Conservation (phyloP, 2,329 filamentous ascomycete genomes). For the Stemphylium lycopersici region DNA sequence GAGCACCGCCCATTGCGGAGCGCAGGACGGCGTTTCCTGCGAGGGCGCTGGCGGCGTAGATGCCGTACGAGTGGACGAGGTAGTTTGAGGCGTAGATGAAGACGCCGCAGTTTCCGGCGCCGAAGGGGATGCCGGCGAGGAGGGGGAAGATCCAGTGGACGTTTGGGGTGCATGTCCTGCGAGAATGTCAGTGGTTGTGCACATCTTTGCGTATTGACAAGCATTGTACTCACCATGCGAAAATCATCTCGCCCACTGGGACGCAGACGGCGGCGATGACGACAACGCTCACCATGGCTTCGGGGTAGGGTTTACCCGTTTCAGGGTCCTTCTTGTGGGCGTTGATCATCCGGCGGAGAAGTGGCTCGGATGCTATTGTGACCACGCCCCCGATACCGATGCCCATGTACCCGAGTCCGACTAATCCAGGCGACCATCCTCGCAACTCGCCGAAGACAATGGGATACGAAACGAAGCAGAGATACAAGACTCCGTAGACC, state of each 20-base stretch:
- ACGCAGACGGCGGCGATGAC: slow-evolving; percentile 77
- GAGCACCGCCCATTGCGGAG: slow-evolving; percentile 73
- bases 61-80: slow-evolving; percentile 76
- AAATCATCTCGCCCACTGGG: slow-evolving; percentile 81
- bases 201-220: too few species aligned
- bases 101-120: slow-evolving; percentile 74
- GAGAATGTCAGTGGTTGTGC: not conserved
- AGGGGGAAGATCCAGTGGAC: slow-evolving; percentile 86
- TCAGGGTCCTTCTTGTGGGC: slow-evolving; percentile 73
- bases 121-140: slow-evolving; percentile 79
- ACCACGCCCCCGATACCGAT: slow-evolving; percentile 64
- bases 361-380: slow-evolving; percentile 64
- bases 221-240: slow-evolving; percentile 77
- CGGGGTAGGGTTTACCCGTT: slow-evolving; percentile 75
- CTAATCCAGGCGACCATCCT: slow-evolving; percentile 75
- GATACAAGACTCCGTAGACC: slow-evolving; percentile 84
- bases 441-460: slow-evolving; percentile 78
- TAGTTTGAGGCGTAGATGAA: slow-evolving; percentile 88
- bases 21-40: slow-evolving; percentile 80
- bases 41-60: slow-evolving; percentile 81
- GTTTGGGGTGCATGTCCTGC: slow-evolving; percentile 64
- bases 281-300: slow-evolving; percentile 81
- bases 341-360: slow-evolving; percentile 80
- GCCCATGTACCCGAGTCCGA: slow-evolving; percentile 79
- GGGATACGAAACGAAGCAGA: slow-evolving; percentile 90